A percentile compares a stretch with the other conserved stretches of the same genome.
Conservation (phyloP, 306 rosid genomes). For the Phaseolus lunatus region DNA sequence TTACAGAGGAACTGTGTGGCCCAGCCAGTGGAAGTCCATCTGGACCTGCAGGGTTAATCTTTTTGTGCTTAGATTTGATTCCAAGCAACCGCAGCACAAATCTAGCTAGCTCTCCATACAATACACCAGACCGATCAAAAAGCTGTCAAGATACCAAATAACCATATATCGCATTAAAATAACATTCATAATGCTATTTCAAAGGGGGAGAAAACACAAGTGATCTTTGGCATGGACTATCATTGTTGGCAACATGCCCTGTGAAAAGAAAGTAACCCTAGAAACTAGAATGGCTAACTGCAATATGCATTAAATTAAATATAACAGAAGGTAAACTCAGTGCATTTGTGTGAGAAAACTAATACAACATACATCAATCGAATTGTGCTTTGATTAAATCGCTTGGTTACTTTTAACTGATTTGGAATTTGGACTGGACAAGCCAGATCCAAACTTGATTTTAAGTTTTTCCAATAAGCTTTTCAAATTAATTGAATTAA, state of each 20-base stretch:
- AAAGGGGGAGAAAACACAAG: neutral
- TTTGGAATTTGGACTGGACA: neutral
- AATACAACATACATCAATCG: constrained; percentile 5
- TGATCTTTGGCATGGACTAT: neutral
- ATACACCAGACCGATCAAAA: constrained; percentile 78
- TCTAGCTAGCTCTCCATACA: constrained; percentile 86
- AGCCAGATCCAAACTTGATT: neutral
- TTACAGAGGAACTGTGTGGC: constrained; percentile 43
- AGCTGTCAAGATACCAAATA: constrained; percentile 60
- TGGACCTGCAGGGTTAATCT: constrained; percentile 57
- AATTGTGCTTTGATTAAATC: constrained; percentile 7
- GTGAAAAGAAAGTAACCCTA: neutral
- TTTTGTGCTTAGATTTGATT: constrained; percentile 59
- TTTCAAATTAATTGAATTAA: constrained; percentile 20
- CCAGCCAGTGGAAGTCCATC: constrained; percentile 61
- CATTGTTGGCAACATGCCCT: neutral
- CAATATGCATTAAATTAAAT: neutral
- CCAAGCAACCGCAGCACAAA: constrained; percentile 80
- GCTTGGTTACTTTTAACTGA: neutral
- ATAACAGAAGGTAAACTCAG: neutral
- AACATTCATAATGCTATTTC: neutral
- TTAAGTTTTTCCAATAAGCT: neutral
- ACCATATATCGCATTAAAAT: neutral
- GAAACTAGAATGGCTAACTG: constrained; percentile 5
- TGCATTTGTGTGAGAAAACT: neutral